Percentiles rank a stretch among this genome's conserved stretches.
Conservation (phyloP, 2,329 filamentous ascomycete genomes). For the Fonsecaea nubica region DNA sequence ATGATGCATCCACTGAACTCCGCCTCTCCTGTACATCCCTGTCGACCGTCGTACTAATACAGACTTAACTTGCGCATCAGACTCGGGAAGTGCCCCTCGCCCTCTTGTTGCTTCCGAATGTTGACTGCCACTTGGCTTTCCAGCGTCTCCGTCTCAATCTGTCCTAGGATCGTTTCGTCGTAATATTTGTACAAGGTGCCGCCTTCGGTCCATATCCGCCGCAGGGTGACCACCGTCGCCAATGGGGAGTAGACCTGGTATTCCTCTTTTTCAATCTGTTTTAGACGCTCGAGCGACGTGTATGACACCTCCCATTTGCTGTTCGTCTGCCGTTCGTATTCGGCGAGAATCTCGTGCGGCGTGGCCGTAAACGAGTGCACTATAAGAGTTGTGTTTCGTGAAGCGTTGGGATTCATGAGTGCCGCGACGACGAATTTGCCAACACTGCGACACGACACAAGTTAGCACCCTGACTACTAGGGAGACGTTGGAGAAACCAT, state of each 20-base stretch:
- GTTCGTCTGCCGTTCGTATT: conserved; percentile 71
- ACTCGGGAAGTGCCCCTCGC: conserved; percentile 38
- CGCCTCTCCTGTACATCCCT: too few species aligned
- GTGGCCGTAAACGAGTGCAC: conserved; percentile 76
- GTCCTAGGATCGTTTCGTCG: conserved; percentile 68
- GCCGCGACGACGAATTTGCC: conserved; percentile 70
- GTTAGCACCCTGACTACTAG: conserved; percentile 13
- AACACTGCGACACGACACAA: conserved; percentile 55
- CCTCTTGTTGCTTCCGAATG: conserved; percentile 39
- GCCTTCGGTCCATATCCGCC: conserved; percentile 75
- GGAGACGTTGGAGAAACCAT: conserved; percentile 32
- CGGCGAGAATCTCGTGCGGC: conserved; percentile 66
- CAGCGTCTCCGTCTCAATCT: conserved; percentile 61
- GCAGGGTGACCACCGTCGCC: conserved; percentile 65
- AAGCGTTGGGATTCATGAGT: conserved; percentile 62
- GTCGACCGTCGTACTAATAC: conserved; percentile 16
- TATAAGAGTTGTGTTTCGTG: conserved; percentile 64
- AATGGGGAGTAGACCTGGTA: conserved; percentile 61
- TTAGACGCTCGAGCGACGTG: conserved; percentile 61
- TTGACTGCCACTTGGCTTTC: conserved; percentile 44
- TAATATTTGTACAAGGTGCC: conserved; percentile 73
- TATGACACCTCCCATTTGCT: conserved; percentile 61
- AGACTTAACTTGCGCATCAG: conserved; percentile 39
- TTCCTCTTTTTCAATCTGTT: conserved; percentile 63
- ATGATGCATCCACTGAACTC: too few species aligned